Percentiles rank a stretch among this genome's conserved stretches.
These are phyloP conservation scores for Knoxdaviesia capensis DNA, from an alignment of 2,329 filamentous ascomycete genomes.

Conservation along the genomic window DNA sequence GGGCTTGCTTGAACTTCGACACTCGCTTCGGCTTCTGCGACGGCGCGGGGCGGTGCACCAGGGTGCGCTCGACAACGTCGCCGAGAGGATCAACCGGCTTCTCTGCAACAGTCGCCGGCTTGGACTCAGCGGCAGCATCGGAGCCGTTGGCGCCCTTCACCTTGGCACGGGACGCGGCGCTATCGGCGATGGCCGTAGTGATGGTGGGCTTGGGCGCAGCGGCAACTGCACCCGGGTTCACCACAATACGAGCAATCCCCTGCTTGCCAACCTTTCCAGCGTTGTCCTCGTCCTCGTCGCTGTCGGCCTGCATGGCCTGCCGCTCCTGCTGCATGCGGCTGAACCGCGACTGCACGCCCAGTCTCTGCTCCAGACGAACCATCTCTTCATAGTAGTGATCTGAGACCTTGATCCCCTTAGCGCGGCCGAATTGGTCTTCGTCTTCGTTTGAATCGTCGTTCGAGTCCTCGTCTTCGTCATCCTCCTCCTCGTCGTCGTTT, in stretches of 20 bases:
- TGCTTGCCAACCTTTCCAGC: constrained; percentile 24
- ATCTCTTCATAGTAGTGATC: constrained; percentile 66
- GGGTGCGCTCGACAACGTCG: constrained; percentile 29
- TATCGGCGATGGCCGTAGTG: neutral
- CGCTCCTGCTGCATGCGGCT: constrained; percentile 27
- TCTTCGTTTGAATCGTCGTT: constrained; percentile 39
- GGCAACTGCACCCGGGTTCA: constrained; percentile 14
- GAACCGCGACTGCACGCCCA: constrained; percentile 36
- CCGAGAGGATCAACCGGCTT: constrained; percentile 24
- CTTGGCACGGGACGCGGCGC: constrained; percentile 5
- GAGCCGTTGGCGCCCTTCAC: constrained; percentile 11
- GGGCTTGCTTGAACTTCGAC: constrained; percentile 1
- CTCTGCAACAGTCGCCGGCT: constrained; percentile 10
- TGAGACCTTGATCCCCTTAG: constrained; percentile 43
- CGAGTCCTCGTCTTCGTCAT: constrained; percentile 27
- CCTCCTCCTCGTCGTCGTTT: constrained; percentile 31
- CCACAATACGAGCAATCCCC: constrained; percentile 34
- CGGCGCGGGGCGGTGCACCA: constrained; percentile 9
- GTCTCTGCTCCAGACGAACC: constrained; percentile 62
- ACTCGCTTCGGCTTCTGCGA: constrained; percentile 2
- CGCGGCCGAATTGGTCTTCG: constrained; percentile 60
- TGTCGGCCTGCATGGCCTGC: constrained; percentile 17
- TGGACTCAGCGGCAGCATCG: constrained; percentile 4
- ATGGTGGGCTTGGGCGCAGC: constrained; percentile 5
- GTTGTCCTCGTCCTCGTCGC: constrained; percentile 15